Evolutionary conservation across 2,329 filamentous ascomycete species (phyloP), one percentile per base, ranked within the genome.

Genomic region (Cladosporium austrohemisphaericum): DNA sequence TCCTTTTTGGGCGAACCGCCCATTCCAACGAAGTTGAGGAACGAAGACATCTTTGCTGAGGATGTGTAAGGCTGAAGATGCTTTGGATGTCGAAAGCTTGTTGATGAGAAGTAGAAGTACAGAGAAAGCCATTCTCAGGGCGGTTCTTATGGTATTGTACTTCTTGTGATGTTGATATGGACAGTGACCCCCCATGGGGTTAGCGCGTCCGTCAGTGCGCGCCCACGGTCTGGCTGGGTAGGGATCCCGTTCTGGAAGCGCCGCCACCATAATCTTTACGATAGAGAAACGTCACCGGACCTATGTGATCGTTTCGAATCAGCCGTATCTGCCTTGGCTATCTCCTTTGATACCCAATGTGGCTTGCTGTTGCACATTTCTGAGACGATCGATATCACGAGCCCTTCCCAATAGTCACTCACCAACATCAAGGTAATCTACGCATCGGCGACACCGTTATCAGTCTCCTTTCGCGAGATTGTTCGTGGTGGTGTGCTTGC

Each of bases 21-120:
- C 31, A 71, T 57, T 45, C 70, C 68, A 48, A 76, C 65, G 53
- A 69, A 72, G 53, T 50, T 50, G 47, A 50, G 47, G 20, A 50
- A 33, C 13, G 47, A 35, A 37, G 47, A 32, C 47, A 43, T 43
- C 20, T 28, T 45, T 32, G 25, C 29, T 28, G 14, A 29, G 19
- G 37, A 33, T 36, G 14, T 47, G 44, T 31, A 36, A 47, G 44
- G 44, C 16, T 38, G 44, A 23, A 25, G 8, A 23, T 37, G 33
- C 33, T 47, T 46, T 29, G 18, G 33, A 9, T 28, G 16, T 29
- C 20, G 16, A 20, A 47, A 47, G 25, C 33, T 37, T 47, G 35
- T 37, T 47, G 35, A 29, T 16, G 25, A 25, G 23, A 23, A 13
- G 33, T 47, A 38, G 32, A 33, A 47, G 33, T 38, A 37, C 16